Base-by-base conservation (phyloP, 441 rosid species). In the Croton laevigatus region DNA sequence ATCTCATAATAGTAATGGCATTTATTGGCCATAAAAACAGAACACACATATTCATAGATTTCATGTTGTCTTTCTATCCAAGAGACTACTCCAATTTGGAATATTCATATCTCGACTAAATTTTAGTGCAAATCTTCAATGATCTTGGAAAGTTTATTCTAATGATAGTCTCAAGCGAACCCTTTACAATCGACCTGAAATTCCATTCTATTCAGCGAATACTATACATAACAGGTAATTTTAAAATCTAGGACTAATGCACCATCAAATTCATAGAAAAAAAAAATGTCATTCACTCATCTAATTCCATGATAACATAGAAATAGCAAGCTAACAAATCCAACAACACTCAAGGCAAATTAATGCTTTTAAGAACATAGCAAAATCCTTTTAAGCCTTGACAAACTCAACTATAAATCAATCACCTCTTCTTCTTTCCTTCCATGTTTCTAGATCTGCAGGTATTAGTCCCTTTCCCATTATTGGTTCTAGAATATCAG, bases 381-480 rank as follows among this genome's bases (percentile, higher is more conserved):
- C 8, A 73, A 38, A 49, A 3, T n/a, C 16, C 17, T n/a, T 44
- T 62, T 36, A 27, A 60, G 3, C 12, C 42, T 57, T 36, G 46
- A 48, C 52, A 36, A 12, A 27, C 17, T 44, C 10, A 68, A 42
- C 46, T 14, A 53, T n/a, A 19, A 44, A 46, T 75, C 38, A 16
- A 79, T 79, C 77, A 91, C 97, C 96, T 91, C 93, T 88, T 87
- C 97, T 89, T 81, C 98, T 88, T 76, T 84, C 86, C 82, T 90
- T 94, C 97, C 98, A 90, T 27, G 97, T 88, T 66, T 84, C 97
- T 20, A 88, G 89, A 64, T 94, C 96, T 48, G 98, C 98, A 62
- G 97, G 98, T 79, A 94, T 90, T 76, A 94, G 90, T 73, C 98
- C 98, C 80, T 90, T 94, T 6, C 97, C 98, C 98, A 91, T 94